These are phyloP conservation scores for Colletotrichum camelliae DNA, from an alignment of 2,329 filamentous ascomycete species.

Conservation along the genomic window DNA sequence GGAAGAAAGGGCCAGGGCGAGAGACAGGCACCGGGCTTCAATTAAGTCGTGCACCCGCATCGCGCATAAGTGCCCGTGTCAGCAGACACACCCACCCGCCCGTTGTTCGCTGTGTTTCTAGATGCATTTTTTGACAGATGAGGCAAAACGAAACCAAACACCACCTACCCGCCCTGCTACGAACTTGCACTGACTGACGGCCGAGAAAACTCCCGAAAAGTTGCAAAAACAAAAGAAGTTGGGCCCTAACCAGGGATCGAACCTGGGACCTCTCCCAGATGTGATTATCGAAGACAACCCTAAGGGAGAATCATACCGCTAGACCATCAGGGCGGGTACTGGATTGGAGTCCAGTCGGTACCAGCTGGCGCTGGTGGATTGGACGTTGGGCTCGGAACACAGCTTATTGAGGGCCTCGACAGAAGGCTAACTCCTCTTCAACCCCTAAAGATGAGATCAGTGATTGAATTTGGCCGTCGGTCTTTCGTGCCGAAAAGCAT, in stretches of 20 bases:
- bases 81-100: neutral
- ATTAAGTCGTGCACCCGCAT: neutral
- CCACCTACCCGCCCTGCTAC: neutral
- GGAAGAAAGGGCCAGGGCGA: neutral
- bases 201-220: neutral
- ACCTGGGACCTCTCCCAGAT: constrained; percentile 20
- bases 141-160: neutral
- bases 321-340: constrained; percentile 14
- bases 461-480: neutral
- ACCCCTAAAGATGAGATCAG: neutral
- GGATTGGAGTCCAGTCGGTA: neutral
- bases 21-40: neutral
- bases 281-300: neutral
- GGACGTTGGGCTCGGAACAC: neutral
- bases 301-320: constrained; percentile 24
- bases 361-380: neutral
- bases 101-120: neutral
- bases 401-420: neutral
- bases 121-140: neutral
- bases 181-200: neutral
- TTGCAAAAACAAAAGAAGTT: neutral
- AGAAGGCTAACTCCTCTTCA: neutral
- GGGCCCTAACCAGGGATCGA: constrained; percentile 22
- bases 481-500: neutral
- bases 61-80: neutral